Evolutionary conservation across 108 stramenopile genomes (phyloP).

Genomic region (Cyclostephanos tholiformis): DNA sequence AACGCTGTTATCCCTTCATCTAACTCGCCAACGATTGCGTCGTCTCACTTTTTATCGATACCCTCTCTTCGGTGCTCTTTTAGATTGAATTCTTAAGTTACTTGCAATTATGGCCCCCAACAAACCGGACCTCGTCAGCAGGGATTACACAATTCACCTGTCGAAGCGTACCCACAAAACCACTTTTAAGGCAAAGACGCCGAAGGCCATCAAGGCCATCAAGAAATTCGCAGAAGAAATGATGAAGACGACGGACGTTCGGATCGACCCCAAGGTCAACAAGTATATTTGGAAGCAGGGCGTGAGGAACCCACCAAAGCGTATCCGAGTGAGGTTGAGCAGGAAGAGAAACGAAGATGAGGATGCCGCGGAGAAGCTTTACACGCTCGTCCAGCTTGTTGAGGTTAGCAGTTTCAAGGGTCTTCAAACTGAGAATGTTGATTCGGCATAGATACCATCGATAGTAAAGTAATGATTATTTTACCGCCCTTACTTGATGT

Average conservation of each 20-base stretch:
- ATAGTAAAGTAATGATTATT: background rate
- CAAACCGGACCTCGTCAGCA: constrained; percentile 86
- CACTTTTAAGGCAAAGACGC: constrained; percentile 97
- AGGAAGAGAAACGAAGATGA: constrained; percentile 99
- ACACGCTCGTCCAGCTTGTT: constrained; percentile 96
- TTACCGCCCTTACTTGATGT: background rate
- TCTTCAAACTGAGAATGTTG: constrained; percentile 92
- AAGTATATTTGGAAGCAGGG: constrained; percentile 93
- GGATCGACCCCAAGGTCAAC: constrained; percentile 86
- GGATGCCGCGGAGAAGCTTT: constrained; percentile 98
- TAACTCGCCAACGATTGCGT: background rate
- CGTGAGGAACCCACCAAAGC: constrained; percentile 94
- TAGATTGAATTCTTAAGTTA: constrained; percentile 7
- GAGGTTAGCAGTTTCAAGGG: constrained; percentile 94
- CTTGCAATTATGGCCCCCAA: constrained; percentile 58
- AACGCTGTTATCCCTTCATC: background rate
- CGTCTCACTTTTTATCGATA: background rate
- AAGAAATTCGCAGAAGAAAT: constrained; percentile 91
- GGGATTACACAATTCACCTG: constrained; percentile 98
- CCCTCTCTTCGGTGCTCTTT: background rate
- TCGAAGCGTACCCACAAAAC: constrained; percentile 93
- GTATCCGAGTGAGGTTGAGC: constrained; percentile 95
- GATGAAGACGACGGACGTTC: constrained; percentile 97
- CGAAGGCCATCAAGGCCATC: constrained; percentile 97
- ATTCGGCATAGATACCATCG: constrained; percentile 35